Evolutionary conservation across 768 basidiomycete genomes (phyloP), one percentile per base, ranked within the genome.

Genomic region (Nevesoporus exiguus): DNA sequence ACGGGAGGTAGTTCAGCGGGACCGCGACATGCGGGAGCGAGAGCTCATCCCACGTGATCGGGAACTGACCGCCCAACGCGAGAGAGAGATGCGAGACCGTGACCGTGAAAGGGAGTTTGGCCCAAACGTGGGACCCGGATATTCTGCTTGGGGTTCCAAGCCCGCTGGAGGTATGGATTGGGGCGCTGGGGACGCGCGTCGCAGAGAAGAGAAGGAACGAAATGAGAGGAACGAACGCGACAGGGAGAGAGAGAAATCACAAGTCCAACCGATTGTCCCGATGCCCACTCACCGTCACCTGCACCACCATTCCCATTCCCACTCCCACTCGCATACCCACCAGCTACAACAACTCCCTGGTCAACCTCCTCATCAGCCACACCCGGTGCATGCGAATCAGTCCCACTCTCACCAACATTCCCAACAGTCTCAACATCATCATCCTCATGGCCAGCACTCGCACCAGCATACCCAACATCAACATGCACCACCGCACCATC

Each of bases 401-500:
- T 58, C 69, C 19, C 72, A 70, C 58, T 6, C 69, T 57, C 61
- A 61, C 34, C 69, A 68, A 54, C 72, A 69, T 50, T 69, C 74
- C 40, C 62, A 66, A 17, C 77, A 76, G 39, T 8, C 58, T 44
- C 49, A 49, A 44, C 58, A 65, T 19, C 57, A 45, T 19, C 66
- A 53, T 51, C 40, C 64, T 13, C 67, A 59, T 36, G 64, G 67
- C 45, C 70, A 66, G 31, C 49, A 74, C 69, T 50, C 62, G 37
- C 59, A 65, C 52, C 74, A 71, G 48, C 72, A 72, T 52, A 60
- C 60, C 49, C 73, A 69, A 49, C 59, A 64, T 39, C 67, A 66
- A 11, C 69, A 69, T 41, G 75, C 49, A 43, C 58, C 58, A 80
- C 54, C 81, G 74, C 75, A 76, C 34, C 71, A 74, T 55, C 74